phyloP scores from a whole-genome alignment of 306 rosid species.

The Styphnolobium japonicum region DNA sequence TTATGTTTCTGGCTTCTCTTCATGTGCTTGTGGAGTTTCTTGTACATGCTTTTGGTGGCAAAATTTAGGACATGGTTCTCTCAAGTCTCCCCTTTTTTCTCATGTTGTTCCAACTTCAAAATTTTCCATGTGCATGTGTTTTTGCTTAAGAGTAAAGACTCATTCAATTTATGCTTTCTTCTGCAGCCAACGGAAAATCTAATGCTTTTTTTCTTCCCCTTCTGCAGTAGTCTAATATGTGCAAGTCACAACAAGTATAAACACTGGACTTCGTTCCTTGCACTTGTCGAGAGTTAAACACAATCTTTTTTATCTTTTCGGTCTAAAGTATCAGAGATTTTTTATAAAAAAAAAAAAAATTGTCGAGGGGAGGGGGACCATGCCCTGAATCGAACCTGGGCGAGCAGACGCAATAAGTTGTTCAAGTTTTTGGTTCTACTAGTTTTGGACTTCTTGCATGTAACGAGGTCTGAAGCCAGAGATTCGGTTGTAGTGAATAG shows the following conservation, averaged over 20 bases:
- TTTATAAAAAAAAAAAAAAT: no score
- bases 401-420: not conserved
- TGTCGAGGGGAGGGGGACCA: no score
- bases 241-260: not conserved
- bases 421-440: not conserved
- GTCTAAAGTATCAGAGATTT: no score
- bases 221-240: not conserved
- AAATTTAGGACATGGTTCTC: not conserved
- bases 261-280: no score
- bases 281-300: no score
- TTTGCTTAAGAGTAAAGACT: not conserved
- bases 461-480: not conserved
- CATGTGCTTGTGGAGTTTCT: not conserved
- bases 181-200: not conserved
- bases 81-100: not conserved
- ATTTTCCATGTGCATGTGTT: not conserved
- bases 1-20: not conserved
- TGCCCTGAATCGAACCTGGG: no score
- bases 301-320: no score
- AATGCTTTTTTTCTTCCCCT: not conserved
- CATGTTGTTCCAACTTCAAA: not conserved
- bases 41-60: conserved; percentile 27
- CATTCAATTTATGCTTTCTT: not conserved
- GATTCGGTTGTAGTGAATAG: not conserved
- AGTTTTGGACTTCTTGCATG: not conserved